Percentiles rank a stretch among this genome's conserved stretches.
Evolutionary conservation across 179 eudicot genomes (phyloP).

Genomic region (Beta macrorhiza): DNA sequence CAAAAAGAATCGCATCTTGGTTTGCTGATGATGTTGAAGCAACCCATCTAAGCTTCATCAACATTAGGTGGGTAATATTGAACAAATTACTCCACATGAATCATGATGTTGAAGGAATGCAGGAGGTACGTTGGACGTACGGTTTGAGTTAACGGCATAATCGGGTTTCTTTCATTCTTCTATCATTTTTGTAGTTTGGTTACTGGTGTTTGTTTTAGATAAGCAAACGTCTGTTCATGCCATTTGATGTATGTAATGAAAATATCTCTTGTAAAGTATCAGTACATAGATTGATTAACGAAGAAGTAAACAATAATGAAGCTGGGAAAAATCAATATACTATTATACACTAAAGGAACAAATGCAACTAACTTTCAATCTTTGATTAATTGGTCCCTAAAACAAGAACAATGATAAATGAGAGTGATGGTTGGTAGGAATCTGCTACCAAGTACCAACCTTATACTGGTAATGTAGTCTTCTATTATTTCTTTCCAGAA

Average conservation of each 20-base stretch:
- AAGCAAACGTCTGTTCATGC: conserved; percentile 2
- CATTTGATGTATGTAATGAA: conserved; percentile 8
- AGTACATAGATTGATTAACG: neutral
- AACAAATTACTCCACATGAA: neutral
- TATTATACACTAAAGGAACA: neutral
- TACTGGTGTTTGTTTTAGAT: neutral
- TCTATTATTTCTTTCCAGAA: no score
- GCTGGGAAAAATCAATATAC: neutral
- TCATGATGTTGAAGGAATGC: neutral
- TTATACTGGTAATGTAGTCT: no score
- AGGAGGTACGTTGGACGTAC: neutral
- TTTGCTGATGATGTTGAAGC: conserved; percentile 5
- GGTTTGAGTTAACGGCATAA: neutral
- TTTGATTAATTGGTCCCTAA: neutral
- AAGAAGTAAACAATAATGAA: neutral
- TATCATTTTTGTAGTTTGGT: conserved; percentile 1
- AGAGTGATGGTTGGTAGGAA: neutral
- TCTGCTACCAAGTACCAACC: neutral
- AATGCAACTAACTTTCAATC: neutral
- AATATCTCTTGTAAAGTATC: conserved; percentile 7
- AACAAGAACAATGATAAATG: neutral
- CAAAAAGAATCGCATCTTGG: neutral
- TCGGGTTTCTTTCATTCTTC: neutral
- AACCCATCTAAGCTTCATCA: neutral
- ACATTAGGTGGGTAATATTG: neutral